Base-by-base conservation (phyloP, 208 protist genomes). In the Leishmania amazonensis region DNA sequence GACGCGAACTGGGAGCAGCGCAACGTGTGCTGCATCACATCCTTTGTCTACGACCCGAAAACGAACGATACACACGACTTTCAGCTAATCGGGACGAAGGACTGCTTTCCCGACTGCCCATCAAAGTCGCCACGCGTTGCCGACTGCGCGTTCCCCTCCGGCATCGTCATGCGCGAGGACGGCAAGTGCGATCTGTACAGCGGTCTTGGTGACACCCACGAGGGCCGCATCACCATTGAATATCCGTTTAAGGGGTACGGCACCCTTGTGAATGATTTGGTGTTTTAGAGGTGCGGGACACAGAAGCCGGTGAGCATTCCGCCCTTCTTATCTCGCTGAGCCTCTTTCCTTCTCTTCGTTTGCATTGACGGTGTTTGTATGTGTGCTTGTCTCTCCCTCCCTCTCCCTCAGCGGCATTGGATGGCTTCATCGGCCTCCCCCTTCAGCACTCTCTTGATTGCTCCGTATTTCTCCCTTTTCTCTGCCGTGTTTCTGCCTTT, bases 161-260 rank as follows among this genome's bases (percentile, higher is more conserved):
- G 89, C 58, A 91, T 94, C 35, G 83, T 89, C 15, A 92, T 91
- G 88, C 90, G 90, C 21, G 72, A 85, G 13, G 91, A 94, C 68
- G 91, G 89, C 40, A 92, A 92, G 85, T 91, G 87, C 60, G 87
- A 94, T 57, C 68, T 94, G 58, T 94, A 94, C 86, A 92, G 89
- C 73, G 89, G 91, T n/a, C 65, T 94, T 11, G 90, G 91, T 17
- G 91, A 94, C 76, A 88, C 87, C 42, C 65, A 76, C 60, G 85
- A 91, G 70, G 90, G 88, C 5, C 90, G 90, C 78, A 91, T 94
- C 73, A 89, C 85, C 73, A 94, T 94, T 58, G 90, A 94, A 77
- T 91, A 94, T 80, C 90, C 88, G 1, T 94, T 94, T 73, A 85
- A 94, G 79, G 88, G 90, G 11, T 76, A 89, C 75, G 88, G 90